A percentile compares a stretch with the other conserved stretches of the same genome.
Conservation (phyloP, 768 basidiomycete species). For the Rhizopogon rudus region DNA sequence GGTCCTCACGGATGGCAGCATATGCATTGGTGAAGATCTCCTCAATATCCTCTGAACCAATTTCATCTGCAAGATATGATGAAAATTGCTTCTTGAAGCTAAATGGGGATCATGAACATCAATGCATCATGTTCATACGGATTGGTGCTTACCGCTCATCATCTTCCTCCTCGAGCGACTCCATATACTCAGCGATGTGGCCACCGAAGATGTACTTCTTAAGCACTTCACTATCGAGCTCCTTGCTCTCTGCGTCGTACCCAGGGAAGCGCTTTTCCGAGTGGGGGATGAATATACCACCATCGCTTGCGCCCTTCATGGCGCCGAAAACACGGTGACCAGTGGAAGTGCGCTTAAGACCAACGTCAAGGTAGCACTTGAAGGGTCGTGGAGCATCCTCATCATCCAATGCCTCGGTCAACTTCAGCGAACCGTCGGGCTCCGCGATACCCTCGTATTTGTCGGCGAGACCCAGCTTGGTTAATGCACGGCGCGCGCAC, state of each 20-base stretch:
- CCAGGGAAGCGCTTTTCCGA: constrained; percentile 98
- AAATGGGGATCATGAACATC: constrained; percentile 7
- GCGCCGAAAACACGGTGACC: constrained; percentile 98
- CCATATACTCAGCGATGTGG: constrained; percentile 99
- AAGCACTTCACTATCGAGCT: constrained; percentile 88
- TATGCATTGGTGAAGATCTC: constrained; percentile 93
- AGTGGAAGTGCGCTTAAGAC: constrained; percentile 95
- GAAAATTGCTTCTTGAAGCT: constrained; percentile 99
- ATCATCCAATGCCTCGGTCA: constrained; percentile 84
- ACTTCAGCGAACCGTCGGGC: constrained; percentile 77
- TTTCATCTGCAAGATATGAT: constrained; percentile 89
- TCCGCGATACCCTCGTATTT: constrained; percentile 95
- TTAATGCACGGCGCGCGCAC: constrained; percentile 87
- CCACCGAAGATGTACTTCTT: constrained; percentile 98
- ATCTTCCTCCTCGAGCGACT: constrained; percentile 98
- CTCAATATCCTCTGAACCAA: constrained; percentile 96
- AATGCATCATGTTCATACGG: background rate
- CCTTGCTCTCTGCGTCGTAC: constrained; percentile 89
- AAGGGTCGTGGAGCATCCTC: constrained; percentile 98
- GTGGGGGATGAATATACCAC: constrained; percentile 97
- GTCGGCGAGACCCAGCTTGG: constrained; percentile 94
- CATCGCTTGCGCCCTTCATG: constrained; percentile 97
- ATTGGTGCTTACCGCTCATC: constrained; percentile 71
- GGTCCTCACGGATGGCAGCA: constrained; percentile 94
- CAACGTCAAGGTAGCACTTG: constrained; percentile 98